Evolutionary conservation across 2,329 filamentous ascomycete genomes (phyloP), one percentile per base, ranked within the genome.

Genomic region (Clarireedia hainanense): DNA sequence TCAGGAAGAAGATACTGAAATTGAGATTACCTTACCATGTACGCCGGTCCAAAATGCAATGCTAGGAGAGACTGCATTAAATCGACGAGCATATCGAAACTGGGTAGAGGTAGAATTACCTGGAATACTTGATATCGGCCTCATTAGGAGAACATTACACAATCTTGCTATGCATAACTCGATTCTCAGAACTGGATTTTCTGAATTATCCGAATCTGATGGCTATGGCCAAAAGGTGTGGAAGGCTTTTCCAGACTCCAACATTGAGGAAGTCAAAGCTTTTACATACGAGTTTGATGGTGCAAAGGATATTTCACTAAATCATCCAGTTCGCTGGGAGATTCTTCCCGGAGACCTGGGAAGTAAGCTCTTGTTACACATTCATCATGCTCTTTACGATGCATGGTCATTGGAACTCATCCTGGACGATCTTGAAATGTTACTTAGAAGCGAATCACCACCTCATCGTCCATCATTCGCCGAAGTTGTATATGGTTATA

Each of bases 381-480:
- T 95, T 0, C 91, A 95, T 67, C 91, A 96, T 70, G 84, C 89
- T 0, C 69, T 95, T 1, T 96, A 95, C 66, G 91, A 96, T 69
- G 91, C 91, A n/a, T 96, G 91, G 91, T 91, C 90, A 0, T 79
- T 91, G 66, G 87, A 96, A 51, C 74, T 92, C 30, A 70, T 95
- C 0, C 67, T 89, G 14, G 73, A 78, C 26, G 89, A 96, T 67
- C 72, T 95, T 4, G 75, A 79, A 4, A 65, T 64, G 0, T 61
- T 86, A 7, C 50, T 70, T 7, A 14, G 24, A n/a, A 50, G 42
- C 6, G 36, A 56, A 24, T 5, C 49, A 17, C 52, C 55, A 20
- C 30, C 46, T 30, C 43, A 63, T 1, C 75, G 84, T 27, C 80
- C 82, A 0, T 76, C 83, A 26, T 95, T 89, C 63, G 72, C 75